Conservation (phyloP, 2,329 filamentous ascomycete genomes). For the Didymellaceae sp. region DNA sequence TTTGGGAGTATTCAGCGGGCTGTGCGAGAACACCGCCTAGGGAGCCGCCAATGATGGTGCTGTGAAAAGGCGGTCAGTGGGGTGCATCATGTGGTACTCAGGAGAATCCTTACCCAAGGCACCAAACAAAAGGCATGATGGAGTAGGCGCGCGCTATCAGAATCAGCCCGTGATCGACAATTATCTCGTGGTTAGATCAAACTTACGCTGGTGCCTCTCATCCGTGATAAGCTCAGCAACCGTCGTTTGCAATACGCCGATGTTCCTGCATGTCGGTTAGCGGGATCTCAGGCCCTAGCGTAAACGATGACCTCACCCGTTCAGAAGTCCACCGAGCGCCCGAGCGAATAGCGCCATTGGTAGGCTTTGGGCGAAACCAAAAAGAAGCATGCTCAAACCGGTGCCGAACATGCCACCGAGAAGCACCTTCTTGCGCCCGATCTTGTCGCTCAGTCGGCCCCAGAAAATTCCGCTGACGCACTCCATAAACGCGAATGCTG, state of each 20-base stretch:
- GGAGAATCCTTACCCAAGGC: conserved; percentile 70
- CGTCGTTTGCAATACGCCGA: conserved; percentile 92
- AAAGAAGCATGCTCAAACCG: conserved; percentile 87
- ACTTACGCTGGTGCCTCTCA: conserved; percentile 88
- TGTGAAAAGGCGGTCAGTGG: conserved; percentile 50
- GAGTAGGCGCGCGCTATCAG: conserved; percentile 83
- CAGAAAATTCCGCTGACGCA: conserved; percentile 92
- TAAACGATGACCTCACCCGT: conserved; percentile 70
- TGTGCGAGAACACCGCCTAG: conserved; percentile 89
- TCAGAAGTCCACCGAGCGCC: conserved; percentile 87
- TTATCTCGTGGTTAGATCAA: conserved; percentile 12
- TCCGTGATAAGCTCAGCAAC: conserved; percentile 92
- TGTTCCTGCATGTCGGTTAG: conserved; percentile 68
- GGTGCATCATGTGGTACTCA: conserved; percentile 15
- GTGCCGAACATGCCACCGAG: conserved; percentile 90
- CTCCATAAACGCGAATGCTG: conserved; percentile 93
- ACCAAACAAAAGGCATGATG: conserved; percentile 99
- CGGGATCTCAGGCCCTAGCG: conserved; percentile 30
- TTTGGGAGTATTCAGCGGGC: conserved; percentile 82
- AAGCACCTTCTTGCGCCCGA: conserved; percentile 91
- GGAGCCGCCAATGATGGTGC: conserved; percentile 89
- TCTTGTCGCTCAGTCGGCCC: conserved; percentile 88
- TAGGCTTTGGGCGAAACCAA: conserved; percentile 86
- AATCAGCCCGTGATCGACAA: conserved; percentile 31
- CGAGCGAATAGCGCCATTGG: conserved; percentile 84